A percentile compares a stretch with the other conserved stretches of the same genome.
Conservation (phyloP, 768 basidiomycete genomes). For the Trametes gibbosa region DNA sequence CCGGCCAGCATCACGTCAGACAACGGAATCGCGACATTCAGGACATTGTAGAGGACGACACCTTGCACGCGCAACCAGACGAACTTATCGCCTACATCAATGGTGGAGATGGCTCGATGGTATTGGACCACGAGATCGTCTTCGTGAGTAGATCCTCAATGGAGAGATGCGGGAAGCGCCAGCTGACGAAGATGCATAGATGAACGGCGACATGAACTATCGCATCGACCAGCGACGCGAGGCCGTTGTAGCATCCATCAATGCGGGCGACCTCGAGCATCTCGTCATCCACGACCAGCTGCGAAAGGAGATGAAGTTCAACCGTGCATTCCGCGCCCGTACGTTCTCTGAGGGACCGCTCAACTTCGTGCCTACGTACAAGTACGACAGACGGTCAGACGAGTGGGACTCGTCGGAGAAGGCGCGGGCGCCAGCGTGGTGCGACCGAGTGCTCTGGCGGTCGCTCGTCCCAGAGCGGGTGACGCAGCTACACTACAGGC, state of each 20-base stretch:
- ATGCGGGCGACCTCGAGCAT: conserved; percentile 58
- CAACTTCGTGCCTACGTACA: conserved; percentile 89
- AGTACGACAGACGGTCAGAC: conserved; percentile 78
- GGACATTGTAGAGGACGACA: conserved; percentile 80
- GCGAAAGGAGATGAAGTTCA: conserved; percentile 81
- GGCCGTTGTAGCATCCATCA: conserved; percentile 66
- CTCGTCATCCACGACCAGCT: conserved; percentile 86
- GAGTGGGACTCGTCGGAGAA: conserved; percentile 91
- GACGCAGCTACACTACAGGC: conserved; percentile 62
- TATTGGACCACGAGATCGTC: conserved; percentile 93
- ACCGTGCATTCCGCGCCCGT: conserved; percentile 84
- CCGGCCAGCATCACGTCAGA: conserved; percentile 81
- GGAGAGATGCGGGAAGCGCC: neutral
- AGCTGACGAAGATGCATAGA: conserved; percentile 36
- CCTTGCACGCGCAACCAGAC: conserved; percentile 55
- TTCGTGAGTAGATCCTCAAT: conserved; percentile 52
- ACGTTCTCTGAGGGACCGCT: conserved; percentile 81
- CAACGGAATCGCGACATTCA: conserved; percentile 86
- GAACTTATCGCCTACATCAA: conserved; percentile 72
- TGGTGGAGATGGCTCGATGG: conserved; percentile 91
- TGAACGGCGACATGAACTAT: conserved; percentile 96
- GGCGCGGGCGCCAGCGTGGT: conserved; percentile 90
- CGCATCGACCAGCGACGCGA: conserved; percentile 94
- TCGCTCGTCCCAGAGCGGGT: conserved; percentile 56
- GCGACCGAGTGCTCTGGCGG: conserved; percentile 88